These are phyloP conservation scores for Xylariaceae sp. DNA, from an alignment of 2,329 filamentous ascomycete species.

Conservation along the genomic window DNA sequence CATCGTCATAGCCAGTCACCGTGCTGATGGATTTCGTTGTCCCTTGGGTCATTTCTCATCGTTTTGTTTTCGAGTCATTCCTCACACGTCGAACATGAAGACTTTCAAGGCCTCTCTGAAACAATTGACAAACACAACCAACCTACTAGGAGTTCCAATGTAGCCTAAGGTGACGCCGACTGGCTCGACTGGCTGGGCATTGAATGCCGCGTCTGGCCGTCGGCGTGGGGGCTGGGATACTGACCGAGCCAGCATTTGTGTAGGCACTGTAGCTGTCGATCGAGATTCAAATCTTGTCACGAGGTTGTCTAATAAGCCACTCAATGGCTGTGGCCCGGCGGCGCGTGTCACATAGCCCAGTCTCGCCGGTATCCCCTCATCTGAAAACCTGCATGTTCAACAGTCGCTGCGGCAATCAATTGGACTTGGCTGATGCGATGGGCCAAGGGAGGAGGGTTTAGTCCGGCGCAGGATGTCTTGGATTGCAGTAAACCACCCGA, in stretches of 20 bases:
- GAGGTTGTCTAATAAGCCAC: background rate
- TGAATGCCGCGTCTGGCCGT: background rate
- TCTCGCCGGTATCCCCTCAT: background rate
- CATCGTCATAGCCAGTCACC: conserved; percentile 7
- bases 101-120: background rate
- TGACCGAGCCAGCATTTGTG: background rate
- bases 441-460: background rate
- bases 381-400: background rate
- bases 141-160: background rate
- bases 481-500: background rate
- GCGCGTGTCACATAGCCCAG: background rate
- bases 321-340: background rate
- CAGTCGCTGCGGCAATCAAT: background rate
- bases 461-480: background rate
- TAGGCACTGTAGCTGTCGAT: background rate
- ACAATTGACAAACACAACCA: background rate
- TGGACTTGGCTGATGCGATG: background rate
- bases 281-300: background rate
- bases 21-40: background rate
- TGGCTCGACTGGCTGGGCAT: background rate
- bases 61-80: background rate
- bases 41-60: background rate
- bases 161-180: background rate
- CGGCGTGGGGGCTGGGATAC: background rate
- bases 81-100: background rate